These are phyloP conservation scores for Hypoxylon rubiginosum DNA, from an alignment of 2,329 filamentous ascomycete species.

Conservation along the genomic window DNA sequence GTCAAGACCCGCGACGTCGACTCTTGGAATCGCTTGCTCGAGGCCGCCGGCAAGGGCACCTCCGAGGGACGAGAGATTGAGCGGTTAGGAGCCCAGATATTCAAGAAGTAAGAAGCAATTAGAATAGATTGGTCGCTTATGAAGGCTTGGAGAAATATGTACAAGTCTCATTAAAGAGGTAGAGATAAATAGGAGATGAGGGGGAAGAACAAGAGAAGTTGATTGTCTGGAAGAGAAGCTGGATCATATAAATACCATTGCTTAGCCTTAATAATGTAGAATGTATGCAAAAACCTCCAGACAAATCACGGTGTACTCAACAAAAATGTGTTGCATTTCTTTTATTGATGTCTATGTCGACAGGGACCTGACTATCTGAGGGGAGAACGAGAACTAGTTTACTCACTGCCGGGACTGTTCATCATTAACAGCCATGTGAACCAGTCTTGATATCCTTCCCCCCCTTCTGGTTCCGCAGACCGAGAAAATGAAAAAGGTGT, in stretches of 20 bases:
- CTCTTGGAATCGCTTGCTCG: conserved; percentile 78
- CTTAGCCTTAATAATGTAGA: not conserved
- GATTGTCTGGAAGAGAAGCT: not conserved
- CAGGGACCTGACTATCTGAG: conserved; percentile 12
- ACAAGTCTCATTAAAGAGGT: not conserved
- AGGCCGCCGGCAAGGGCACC: conserved; percentile 78
- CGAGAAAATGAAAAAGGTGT: conserved; percentile 7
- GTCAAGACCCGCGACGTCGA: conserved; percentile 83
- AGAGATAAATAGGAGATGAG: not conserved
- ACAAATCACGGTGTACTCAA: conserved; percentile 3
- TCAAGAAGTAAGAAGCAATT: conserved; percentile 61
- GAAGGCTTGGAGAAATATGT: not conserved
- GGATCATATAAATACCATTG: not conserved
- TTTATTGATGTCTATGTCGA: conserved; percentile 46
- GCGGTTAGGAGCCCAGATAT: conserved; percentile 74
- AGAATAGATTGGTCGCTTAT: conserved; percentile 1
- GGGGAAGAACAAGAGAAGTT: not conserved
- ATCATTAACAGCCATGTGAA: not conserved
- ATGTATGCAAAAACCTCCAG: not conserved
- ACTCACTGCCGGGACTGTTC: not conserved
- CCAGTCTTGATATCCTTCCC: not conserved
- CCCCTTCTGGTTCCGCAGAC: conserved; percentile 17
- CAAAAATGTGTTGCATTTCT: conserved; percentile 42
- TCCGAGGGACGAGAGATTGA: conserved; percentile 83
- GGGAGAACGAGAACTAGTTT: conserved; percentile 1